Evolutionary conservation across 352 stramenopile genomes (phyloP).

Genomic region (Pythium rishiriense): DNA sequence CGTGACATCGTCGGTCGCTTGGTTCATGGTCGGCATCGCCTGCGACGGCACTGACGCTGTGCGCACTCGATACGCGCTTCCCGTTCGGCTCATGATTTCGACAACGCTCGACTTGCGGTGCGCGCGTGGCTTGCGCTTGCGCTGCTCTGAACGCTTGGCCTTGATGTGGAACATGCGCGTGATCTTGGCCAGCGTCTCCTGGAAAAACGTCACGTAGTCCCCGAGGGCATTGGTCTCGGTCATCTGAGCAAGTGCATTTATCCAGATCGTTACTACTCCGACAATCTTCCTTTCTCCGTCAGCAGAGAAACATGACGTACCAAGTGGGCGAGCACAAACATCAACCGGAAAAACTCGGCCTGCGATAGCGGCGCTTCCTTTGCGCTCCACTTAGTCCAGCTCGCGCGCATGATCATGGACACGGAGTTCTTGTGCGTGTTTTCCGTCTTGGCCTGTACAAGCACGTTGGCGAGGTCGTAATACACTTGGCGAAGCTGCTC

Average conservation of each 20-base stretch:
- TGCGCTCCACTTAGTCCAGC: constrained; percentile 69
- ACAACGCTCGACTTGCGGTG: constrained; percentile 32
- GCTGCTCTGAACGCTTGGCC: constrained; percentile 19
- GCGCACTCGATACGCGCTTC: neutral
- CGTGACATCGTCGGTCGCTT: neutral
- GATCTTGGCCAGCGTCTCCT: constrained; percentile 67
- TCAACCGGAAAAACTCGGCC: constrained; percentile 57
- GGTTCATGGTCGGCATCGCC: neutral
- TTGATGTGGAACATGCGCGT: constrained; percentile 50
- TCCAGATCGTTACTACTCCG: neutral
- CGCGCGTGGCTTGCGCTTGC: constrained; percentile 30
- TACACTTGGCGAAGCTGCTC: constrained; percentile 69
- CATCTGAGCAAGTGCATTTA: constrained; percentile 52
- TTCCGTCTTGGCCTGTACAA: constrained; percentile 77
- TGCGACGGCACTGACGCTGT: constrained; percentile 4
- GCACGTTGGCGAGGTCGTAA: constrained; percentile 68
- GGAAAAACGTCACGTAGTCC: constrained; percentile 78
- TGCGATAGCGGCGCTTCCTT: constrained; percentile 57
- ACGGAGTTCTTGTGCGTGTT: constrained; percentile 80
- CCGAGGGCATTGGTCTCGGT: constrained; percentile 60
- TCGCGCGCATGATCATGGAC: constrained; percentile 67
- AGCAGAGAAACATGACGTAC: constrained; percentile 40
- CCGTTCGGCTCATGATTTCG: constrained; percentile 18
- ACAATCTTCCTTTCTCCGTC: neutral
- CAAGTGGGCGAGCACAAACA: constrained; percentile 77